These are phyloP conservation scores for Senna tora DNA, from an alignment of 306 rosid genomes.

Conservation along the genomic window DNA sequence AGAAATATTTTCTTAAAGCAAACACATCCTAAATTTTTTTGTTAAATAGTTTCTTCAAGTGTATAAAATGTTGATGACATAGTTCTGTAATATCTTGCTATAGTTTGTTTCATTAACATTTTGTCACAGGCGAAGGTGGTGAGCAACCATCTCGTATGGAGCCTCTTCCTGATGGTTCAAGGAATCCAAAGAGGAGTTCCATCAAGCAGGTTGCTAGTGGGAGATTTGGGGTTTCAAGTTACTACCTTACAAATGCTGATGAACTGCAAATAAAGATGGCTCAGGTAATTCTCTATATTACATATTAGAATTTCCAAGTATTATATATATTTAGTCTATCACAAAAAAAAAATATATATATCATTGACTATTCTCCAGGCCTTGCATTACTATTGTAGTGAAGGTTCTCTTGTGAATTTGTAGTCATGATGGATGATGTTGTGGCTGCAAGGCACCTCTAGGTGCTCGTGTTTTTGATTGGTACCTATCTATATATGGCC, in stretches of 20 bases:
- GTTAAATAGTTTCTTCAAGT: constrained; percentile 8
- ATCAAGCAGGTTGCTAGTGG: constrained; percentile 99
- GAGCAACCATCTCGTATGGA: constrained; percentile 99
- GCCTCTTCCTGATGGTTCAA: constrained; percentile 88
- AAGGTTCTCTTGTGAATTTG: constrained; percentile 45
- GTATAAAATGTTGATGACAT: background rate
- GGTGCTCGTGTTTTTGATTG: constrained; percentile 51
- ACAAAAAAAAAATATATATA: background rate
- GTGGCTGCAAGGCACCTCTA: constrained; percentile 58
- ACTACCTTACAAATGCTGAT: constrained; percentile 94
- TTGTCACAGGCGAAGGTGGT: constrained; percentile 89
- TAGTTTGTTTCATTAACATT: background rate
- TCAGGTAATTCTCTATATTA: constrained; percentile 61
- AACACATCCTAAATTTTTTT: too few relatives aligned
- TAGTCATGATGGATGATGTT: constrained; percentile 46
- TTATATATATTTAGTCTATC: constrained; percentile 5
- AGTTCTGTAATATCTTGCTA: background rate
- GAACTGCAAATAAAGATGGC: constrained; percentile 99
- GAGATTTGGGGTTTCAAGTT: constrained; percentile 97
- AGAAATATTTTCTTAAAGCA: too few relatives aligned
- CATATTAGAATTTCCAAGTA: background rate
- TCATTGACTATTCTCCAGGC: constrained; percentile 19
- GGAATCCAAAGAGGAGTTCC: constrained; percentile 90
- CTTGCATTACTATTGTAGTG: constrained; percentile 39
- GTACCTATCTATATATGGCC: constrained; percentile 48